Evolutionary conservation across 345 rosid species (phyloP), one percentile per base, ranked within the genome.

Genomic region (Erucastrum elatum): DNA sequence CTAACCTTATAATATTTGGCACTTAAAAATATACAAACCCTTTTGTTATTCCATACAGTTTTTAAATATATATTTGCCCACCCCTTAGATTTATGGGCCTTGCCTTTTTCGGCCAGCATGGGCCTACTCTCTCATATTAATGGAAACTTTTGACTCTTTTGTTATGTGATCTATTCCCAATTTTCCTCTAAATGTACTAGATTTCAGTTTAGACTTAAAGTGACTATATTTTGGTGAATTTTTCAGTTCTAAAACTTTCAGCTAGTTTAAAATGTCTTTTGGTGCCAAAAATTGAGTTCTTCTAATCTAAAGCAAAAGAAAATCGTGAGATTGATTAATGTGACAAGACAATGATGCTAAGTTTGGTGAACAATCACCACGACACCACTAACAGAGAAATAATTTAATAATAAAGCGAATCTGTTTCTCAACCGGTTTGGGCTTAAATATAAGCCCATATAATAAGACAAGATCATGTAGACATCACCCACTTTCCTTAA

Each of bases 31-130:
- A n/a, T 60, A 21, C 3, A 60, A 46, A 51, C 30, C 37, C 8
- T 44, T 13, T 21, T 21, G 56, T 16, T 74, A 59, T 67, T 56
- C 58, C 58, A 30, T 30, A 76, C 58, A 15, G 58, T 56, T 37
- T 33, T 21, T 49, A 21, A 21, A 21, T 46, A 60, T 53, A 21
- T 68, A 6, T 33, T 25, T 9, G 3, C 63, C 63, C 31, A 58
- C 63, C 31, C 31, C 31, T 26, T 58, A 58, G 31, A 58, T 25
- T 9, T 10, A 68, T 69, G 80, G 80, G 75, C 80, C 59, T 61
- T 26, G 17, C 29, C 51, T 2, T 35, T 25, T 76, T 59, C 61
- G n/a, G 30, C 37, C 16, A 8, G 21, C 74, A 25, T 76, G 75
- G 70, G 64, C 75, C 80, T 76, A 68, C 17, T 60, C 74, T 15